Base-by-base conservation (phyloP, 208 protist species). In the Crithidia thermophila region DNA sequence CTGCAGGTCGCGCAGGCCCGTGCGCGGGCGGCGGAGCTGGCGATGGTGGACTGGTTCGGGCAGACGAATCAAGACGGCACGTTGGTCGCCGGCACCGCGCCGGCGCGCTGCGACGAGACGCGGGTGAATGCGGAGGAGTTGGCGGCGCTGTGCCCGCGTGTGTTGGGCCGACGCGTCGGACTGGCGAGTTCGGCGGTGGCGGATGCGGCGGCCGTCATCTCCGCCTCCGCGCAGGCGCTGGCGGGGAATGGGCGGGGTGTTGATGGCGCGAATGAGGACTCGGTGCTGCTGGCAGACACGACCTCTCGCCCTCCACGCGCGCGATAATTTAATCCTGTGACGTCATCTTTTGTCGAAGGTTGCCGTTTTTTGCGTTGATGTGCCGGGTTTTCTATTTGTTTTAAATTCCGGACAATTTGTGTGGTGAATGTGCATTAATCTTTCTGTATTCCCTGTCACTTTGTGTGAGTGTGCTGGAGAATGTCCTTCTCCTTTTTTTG, bases 71-170 rank as follows among this genome's bases (percentile, higher is more conserved):
- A 10, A 16, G 59, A 50, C 23, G 62, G 62, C 1, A 65, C 33
- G 18, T 42, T 62, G 18, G 21, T n/a, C 20, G 49, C 49, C 60
- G 55, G 56, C 40, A 59, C 62, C 3, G 34, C 36, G n/a, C 51
- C 59, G 9, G 60, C 62, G 2, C 45, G 53, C 5, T 73, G 80
- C 53, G 80, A 85, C 27, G 21, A 61, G 16, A 51, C 72, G 28
- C 68, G 69, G 36, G 65, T 85, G 9, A 61, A 67, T 30, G 65
- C 72, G 10, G 63, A 75, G 51, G 75, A 75, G 51, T 68, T 85
- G 11, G 80, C 80, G 36, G 64, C 72, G 3, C 45, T 79, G n/a
- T 85, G 80, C 49, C 76, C 80, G 30, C 75, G 70, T 34, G 80
- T 85, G 47, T 42, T 82, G 39, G 63, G 61, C 28, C 68, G 75